Conservation (phyloP, 2,329 filamentous ascomycete species). For the Arthrobotrys musiformis region DNA sequence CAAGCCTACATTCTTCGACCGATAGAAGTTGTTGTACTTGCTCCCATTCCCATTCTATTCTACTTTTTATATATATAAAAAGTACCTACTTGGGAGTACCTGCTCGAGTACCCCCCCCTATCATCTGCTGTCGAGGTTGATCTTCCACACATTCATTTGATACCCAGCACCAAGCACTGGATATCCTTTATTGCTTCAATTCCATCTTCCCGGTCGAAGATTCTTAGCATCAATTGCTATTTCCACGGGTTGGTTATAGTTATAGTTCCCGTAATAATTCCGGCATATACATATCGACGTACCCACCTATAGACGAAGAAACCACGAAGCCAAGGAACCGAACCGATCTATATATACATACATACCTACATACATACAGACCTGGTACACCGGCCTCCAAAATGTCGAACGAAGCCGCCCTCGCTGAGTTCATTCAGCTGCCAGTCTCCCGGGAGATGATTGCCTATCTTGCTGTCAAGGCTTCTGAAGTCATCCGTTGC, state of each 20-base stretch:
- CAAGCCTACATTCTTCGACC: too few species aligned
- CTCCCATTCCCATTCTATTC: too few species aligned
- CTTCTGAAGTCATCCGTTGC: slow-evolving; percentile 81
- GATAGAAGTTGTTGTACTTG: too few species aligned
- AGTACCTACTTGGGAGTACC: not conserved
- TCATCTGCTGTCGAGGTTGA: slow-evolving; percentile 5
- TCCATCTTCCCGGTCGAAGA: slow-evolving; percentile 43
- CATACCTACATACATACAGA: not conserved
- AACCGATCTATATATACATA: too few species aligned
- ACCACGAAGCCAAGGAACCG: too few species aligned
- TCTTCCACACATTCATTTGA: slow-evolving; percentile 5
- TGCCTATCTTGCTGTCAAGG: slow-evolving; percentile 77
- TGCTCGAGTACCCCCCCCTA: too few species aligned
- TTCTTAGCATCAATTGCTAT: slow-evolving; percentile 1
- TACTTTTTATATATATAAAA: not conserved
- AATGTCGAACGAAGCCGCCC: slow-evolving; percentile 73
- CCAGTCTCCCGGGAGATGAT: slow-evolving; percentile 82
- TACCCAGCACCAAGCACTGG: not conserved
- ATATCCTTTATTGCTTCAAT: not conserved
- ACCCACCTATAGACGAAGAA: too few species aligned
- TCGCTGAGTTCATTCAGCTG: slow-evolving; percentile 82
- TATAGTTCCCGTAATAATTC: not conserved
- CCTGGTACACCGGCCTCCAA: not conserved
- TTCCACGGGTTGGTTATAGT: slow-evolving; percentile 41
- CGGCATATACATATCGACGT: not conserved